Conservation (phyloP, 1,139 yeast genomes). For the Geotrichum klebahnii region DNA sequence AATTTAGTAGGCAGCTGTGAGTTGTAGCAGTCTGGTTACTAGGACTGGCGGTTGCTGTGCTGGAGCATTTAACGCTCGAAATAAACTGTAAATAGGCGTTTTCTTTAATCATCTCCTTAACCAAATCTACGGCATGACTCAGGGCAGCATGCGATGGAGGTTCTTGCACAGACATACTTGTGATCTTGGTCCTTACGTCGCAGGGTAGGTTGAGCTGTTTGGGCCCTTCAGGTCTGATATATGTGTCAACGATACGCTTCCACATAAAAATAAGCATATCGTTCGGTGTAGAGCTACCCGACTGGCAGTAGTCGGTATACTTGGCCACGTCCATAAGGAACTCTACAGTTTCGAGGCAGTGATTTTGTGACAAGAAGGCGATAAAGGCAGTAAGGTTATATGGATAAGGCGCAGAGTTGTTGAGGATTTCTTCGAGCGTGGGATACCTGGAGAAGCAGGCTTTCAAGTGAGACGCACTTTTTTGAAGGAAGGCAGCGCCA, state of each 20-base stretch:
- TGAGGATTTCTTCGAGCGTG: slow-evolving; percentile 33
- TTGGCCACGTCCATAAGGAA: slow-evolving; percentile 35
- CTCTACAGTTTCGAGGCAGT: slow-evolving; percentile 39
- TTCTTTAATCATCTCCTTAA: slow-evolving; percentile 37
- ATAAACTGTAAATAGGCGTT: slow-evolving; percentile 32
- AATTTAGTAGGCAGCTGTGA: background rate
- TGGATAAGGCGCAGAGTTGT: slow-evolving; percentile 31
- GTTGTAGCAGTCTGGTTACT: background rate
- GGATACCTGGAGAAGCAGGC: slow-evolving; percentile 25
- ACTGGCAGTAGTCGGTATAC: slow-evolving; percentile 24
- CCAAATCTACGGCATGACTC: slow-evolving; percentile 33
- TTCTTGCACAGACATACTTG: no score
- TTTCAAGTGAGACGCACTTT: background rate
- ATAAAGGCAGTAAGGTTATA: slow-evolving; percentile 34
- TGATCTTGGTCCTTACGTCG: slow-evolving; percentile 31
- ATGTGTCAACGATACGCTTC: slow-evolving; percentile 35
- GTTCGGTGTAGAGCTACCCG: background rate
- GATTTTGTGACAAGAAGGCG: slow-evolving; percentile 34
- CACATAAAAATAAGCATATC: slow-evolving; percentile 27
- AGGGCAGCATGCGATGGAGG: slow-evolving; percentile 12
- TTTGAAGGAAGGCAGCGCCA: slow-evolving; percentile 1
- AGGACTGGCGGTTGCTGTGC: background rate
- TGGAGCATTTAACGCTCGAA: slow-evolving; percentile 10
- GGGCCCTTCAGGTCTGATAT: slow-evolving; percentile 33
- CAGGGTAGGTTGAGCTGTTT: slow-evolving; percentile 38